A percentile compares a stretch with the other conserved stretches of the same genome.
These are phyloP conservation scores for Tagetes erecta DNA, from an alignment of 129 eudicot genomes.

Conservation along the genomic window DNA sequence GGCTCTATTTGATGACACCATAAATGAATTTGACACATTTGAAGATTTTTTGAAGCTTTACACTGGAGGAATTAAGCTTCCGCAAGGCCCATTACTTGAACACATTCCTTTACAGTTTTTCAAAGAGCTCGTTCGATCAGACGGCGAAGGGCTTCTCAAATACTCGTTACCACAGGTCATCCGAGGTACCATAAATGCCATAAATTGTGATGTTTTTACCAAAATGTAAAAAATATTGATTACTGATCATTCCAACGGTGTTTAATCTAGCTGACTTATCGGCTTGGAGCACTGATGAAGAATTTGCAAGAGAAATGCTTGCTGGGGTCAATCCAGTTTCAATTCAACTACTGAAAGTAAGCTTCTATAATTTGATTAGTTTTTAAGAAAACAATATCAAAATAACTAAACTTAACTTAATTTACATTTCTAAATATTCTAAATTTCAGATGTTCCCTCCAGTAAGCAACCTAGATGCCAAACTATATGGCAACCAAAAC, in stretches of 20 bases:
- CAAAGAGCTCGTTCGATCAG: conserved; percentile 43
- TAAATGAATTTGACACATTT: conserved; percentile 41
- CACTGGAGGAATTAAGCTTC: conserved; percentile 47
- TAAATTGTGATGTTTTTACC: background rate
- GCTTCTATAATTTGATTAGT: background rate
- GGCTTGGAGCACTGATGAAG: conserved; percentile 64
- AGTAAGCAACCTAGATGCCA: conserved; percentile 45
- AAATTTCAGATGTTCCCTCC: conserved; percentile 58
- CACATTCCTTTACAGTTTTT: conserved; percentile 36
- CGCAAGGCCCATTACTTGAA: conserved; percentile 30
- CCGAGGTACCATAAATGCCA: conserved; percentile 31
- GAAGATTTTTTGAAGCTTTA: conserved; percentile 45
- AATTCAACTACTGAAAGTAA: conserved; percentile 47
- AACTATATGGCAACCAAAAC: conserved; percentile 48
- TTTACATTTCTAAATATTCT: background rate
- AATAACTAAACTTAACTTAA: too few species aligned
- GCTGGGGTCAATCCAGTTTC: conserved; percentile 66
- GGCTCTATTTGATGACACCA: conserved; percentile 39
- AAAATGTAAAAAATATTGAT: background rate
- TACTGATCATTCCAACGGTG: background rate
- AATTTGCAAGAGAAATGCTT: conserved; percentile 62
- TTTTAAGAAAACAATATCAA: background rate
- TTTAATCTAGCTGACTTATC: conserved; percentile 43
- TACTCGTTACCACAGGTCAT: conserved; percentile 49
- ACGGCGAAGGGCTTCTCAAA: conserved; percentile 41